Conservation (phyloP, 495 filamentous ascomycete species). For the Hypoxylon intermedium region DNA sequence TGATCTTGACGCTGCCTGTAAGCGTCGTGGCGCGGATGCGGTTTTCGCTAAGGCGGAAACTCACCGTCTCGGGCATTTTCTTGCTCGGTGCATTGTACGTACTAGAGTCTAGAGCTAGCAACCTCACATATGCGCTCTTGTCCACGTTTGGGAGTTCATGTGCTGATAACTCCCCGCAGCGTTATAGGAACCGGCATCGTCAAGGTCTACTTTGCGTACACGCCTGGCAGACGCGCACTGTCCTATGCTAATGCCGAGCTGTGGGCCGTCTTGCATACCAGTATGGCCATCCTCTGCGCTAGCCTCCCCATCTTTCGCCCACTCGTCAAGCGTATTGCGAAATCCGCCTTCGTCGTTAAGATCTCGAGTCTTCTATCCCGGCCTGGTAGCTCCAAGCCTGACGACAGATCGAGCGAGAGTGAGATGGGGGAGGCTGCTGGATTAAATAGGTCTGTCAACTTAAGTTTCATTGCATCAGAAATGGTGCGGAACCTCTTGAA, state of each 20-base stretch:
- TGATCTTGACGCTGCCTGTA: slow-evolving; percentile 45
- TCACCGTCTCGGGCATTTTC: slow-evolving; percentile 41
- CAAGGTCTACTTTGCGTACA: slow-evolving; percentile 16
- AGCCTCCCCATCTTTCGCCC: slow-evolving; percentile 28
- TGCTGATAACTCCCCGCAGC: slow-evolving; percentile 1
- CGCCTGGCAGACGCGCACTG: slow-evolving; percentile 1
- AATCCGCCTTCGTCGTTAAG: slow-evolving; percentile 7
- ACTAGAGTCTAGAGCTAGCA: too few species aligned
- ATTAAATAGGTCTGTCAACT: neutral
- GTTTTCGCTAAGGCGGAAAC: slow-evolving; percentile 36
- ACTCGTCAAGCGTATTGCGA: slow-evolving; percentile 6
- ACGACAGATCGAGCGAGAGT: neutral
- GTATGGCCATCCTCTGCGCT: slow-evolving; percentile 25
- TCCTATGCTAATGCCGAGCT: slow-evolving; percentile 19
- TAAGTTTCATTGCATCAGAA: slow-evolving; percentile 1
- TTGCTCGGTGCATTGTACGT: slow-evolving; percentile 45
- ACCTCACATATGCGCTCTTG: neutral
- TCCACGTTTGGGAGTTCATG: neutral
- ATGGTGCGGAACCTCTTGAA: slow-evolving; percentile 2
- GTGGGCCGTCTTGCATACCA: slow-evolving; percentile 17
- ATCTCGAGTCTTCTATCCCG: slow-evolving; percentile 1
- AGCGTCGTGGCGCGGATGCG: slow-evolving; percentile 37
- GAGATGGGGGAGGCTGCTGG: neutral
- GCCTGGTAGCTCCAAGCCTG: neutral
- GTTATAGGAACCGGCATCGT: slow-evolving; percentile 20